Conservation (phyloP, 225 moss, liverwort and hornwort genomes). For the Rhytidiadelphus loreus region DNA sequence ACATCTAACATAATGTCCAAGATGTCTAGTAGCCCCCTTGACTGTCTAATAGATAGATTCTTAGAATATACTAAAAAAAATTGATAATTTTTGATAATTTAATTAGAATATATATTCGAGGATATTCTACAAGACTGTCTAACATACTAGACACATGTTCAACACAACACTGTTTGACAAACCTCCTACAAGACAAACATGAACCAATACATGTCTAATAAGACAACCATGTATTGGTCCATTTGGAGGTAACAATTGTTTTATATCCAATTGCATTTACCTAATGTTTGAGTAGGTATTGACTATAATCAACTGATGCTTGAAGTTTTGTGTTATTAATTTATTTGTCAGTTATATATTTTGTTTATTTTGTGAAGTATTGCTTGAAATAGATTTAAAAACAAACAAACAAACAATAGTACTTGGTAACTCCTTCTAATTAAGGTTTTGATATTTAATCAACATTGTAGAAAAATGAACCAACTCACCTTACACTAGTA, state of each 20-base stretch:
- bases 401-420: too few species aligned
- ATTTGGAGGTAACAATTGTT: neutral
- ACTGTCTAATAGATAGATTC: too few species aligned
- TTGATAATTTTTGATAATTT: neutral
- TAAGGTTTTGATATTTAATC: neutral
- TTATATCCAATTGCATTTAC: neutral
- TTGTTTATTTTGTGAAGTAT: accelerated
- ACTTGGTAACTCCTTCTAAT: accelerated
- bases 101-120: neutral
- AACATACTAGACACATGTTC: neutral
- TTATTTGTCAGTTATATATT: neutral
- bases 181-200: neutral
- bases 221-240: accelerated
- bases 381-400: neutral
- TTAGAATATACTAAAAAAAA: neutral
- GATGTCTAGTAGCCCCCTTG: accelerated
- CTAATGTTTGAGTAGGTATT: accelerated
- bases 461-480: neutral
- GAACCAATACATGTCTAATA: accelerated
- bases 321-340: accelerated
- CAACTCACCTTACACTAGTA: neutral
- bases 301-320: accelerated
- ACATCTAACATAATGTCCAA: neutral
- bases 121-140: neutral
- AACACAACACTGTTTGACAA: accelerated